Evolutionary conservation across 371 early-diverging fungal species (phyloP), one percentile per base, ranked within the genome.

Genomic region (Smittium culicis): DNA sequence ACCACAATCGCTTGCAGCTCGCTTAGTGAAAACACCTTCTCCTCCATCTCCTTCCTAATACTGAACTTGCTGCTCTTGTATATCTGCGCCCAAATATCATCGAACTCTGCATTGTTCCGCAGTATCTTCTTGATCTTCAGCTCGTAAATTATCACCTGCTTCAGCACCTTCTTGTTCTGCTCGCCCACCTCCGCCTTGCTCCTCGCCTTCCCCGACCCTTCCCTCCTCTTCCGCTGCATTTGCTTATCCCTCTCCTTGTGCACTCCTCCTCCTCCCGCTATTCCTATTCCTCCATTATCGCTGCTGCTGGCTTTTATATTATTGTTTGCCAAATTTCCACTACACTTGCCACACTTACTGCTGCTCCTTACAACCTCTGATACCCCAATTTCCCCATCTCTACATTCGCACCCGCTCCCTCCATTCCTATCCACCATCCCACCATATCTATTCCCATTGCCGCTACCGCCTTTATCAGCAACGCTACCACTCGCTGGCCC

Each of bases 1-100:
- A n/a, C 74, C 0, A 72, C 68, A 67, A 72, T 71, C 1, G 64
- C 61, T 59, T 69, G 69, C 56, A 76, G 68, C 29, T 70, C 74
- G 30, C 67, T 64, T 1, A 69, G 66, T 2, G 77, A 54, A 30
- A 57, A 68, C 29, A 64, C 64, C n/a, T 60, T 66, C 57, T 66
- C 64, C n/a, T 29, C 66, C n/a, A 73, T 69, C 30, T 71, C 69
- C 55, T 67, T 67, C 20, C 77, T 70, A 67, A 76, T 66, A 1
- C 72, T 69, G 59, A 76, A 76, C 65, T 73, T 73, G n/a, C 69
- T 68, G 64, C 77, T 76, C 34, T 70, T 68, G 58, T 76, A 76
- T 35, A 76, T 76, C 68, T 77, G 77, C 57, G 73, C 61, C 77
- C 77, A 76, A 35, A 76, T 57, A 0, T 75, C 77, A 3, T 71